A percentile compares a stretch with the other conserved stretches of the same genome.
Conservation (phyloP, 192 early-diverging fungal genomes). For the Gamsiella multidivaricata region DNA sequence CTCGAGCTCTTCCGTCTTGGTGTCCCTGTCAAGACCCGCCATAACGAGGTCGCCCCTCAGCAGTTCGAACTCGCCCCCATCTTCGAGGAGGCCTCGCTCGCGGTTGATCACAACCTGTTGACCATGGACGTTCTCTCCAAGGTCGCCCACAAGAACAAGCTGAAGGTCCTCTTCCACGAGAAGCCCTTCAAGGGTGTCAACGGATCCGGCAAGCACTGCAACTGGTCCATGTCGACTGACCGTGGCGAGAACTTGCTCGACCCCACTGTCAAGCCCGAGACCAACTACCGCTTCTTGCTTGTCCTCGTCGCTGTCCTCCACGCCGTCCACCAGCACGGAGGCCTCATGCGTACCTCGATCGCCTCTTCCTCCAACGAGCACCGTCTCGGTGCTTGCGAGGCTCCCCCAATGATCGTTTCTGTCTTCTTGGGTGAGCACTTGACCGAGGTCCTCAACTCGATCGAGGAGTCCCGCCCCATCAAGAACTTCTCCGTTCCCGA, state of each 20-base stretch:
- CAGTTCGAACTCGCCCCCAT: conserved; percentile 99
- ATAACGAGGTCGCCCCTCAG: conserved; percentile 98
- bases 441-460: conserved; percentile 92
- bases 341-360: conserved; percentile 91
- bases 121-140: conserved; percentile 97
- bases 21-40: conserved; percentile 98
- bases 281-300: conserved; percentile 98
- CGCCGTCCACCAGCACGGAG: conserved; percentile 91
- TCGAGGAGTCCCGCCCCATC: conserved; percentile 89
- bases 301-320: conserved; percentile 92
- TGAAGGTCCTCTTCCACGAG: conserved; percentile 99
- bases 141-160: conserved; percentile 97
- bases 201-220: conserved; percentile 99
- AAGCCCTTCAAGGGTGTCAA: conserved; percentile 99
- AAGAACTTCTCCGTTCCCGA: conserved; percentile 91
- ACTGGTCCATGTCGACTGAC: conserved; percentile 97
- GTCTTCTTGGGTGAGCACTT: conserved; percentile 98
- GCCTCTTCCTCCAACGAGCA: conserved; percentile 98
- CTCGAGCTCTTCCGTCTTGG: conserved; percentile 94
- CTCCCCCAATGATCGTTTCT: conserved; percentile 97
- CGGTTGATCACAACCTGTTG: conserved; percentile 98
- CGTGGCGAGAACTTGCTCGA: conserved; percentile 97
- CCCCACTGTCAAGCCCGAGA: conserved; percentile 95
- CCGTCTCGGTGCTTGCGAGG: conserved; percentile 98
- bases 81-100: conserved; percentile 95